Base-by-base conservation (phyloP, 169 alveolate species). In the Eimeria mitis region DNA sequence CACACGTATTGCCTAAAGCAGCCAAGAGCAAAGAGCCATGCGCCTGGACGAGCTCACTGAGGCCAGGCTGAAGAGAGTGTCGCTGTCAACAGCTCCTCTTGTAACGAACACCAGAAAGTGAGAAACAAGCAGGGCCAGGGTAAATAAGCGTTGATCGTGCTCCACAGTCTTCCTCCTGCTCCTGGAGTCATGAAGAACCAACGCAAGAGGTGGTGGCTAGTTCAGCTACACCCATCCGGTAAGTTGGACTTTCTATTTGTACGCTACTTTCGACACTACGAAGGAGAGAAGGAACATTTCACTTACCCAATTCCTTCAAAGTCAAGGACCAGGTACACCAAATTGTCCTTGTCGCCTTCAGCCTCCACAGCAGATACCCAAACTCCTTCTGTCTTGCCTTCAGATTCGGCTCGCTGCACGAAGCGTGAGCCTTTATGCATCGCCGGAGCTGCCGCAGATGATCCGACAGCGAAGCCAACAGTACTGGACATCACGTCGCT, bases 291-390 rank as follows among this genome's bases (percentile, higher is more conserved):
- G 19, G 61, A n/a, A 68, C 2, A 2, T 14, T 1, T 14, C 65
- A 68, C 96, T 65, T 49, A 92, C 96, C 96, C 96, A 54, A 92
- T 87, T n/a, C 96, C 96, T 81, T 92, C 96, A 49, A 81, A 92
- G 61, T 92, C 96, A 70, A 92, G 96, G 54, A 92, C 85, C 21
- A 92, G 96, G 76, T 63, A 81, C 52, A 65, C 78, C 87, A 92
- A 21, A 54, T 91, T 83, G 65, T 79, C 95, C 47, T 78, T 79
- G 79, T 75, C 95, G 47, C 90, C 87, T 73, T 68, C 81, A 40
- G 78, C 78, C 40, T 56, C 81, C 31, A 92, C 88, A 11, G 96
- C 96, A 3, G 89, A 87, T 37, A 92, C 85, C 96, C 96, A 92
- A 25, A 92, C 96, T 31, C 96, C 96, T 44, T 92, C 96, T 1